A percentile compares a stretch with the other conserved stretches of the same genome.
These are phyloP conservation scores for Panicum miliaceum DNA, from an alignment of 176 grass and related monocot genomes.

Conservation along the genomic window DNA sequence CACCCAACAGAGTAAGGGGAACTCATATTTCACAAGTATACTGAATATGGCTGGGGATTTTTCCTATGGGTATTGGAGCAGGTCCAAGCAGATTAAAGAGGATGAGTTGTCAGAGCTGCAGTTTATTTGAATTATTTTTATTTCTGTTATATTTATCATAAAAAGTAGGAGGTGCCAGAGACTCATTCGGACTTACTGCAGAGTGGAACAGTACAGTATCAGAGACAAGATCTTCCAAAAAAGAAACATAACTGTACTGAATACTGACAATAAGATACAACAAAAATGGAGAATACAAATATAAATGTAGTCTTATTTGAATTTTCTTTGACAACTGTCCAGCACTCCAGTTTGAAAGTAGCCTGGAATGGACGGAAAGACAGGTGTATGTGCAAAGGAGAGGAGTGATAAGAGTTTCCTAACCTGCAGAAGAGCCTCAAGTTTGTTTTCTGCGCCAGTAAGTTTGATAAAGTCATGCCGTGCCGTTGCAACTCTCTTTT, in stretches of 20 bases:
- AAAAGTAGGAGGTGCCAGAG: neutral
- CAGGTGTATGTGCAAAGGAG: neutral
- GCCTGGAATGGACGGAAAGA: constrained; percentile 2
- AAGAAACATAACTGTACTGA: neutral
- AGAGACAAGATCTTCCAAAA: neutral
- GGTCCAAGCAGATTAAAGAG: neutral
- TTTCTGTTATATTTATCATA: neutral
- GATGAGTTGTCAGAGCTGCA: neutral
- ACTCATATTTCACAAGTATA: neutral
- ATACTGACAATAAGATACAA: neutral
- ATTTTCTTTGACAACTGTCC: neutral
- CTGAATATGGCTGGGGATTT: neutral
- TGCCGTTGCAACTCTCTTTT: constrained; percentile 96
- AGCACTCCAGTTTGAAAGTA: constrained; percentile 12
- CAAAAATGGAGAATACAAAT: constrained; percentile 2
- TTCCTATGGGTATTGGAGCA: neutral
- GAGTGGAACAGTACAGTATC: neutral
- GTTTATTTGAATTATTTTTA: neutral
- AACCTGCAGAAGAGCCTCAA: constrained; percentile 95
- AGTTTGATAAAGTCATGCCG: constrained; percentile 96
- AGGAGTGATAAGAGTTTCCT: constrained; percentile 26
- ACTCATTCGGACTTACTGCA: neutral
- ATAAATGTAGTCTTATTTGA: neutral
- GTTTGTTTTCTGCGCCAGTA: constrained; percentile 90
- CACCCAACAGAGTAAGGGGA: neutral